Evolutionary conservation across 495 filamentous ascomycete species (phyloP), one percentile per base, ranked within the genome.

Genomic region (Talaromyces stipitatus): DNA sequence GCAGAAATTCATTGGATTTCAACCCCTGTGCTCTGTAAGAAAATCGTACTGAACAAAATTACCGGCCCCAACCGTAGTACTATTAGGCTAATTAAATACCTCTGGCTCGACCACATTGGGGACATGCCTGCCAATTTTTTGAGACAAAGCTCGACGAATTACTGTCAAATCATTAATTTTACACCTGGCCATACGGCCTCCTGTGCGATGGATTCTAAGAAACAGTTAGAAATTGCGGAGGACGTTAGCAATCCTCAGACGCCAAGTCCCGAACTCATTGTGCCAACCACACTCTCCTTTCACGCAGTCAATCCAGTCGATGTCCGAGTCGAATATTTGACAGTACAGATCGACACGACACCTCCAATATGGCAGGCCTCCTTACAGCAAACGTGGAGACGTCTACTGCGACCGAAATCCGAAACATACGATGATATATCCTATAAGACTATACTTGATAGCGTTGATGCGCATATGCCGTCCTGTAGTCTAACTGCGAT

Each of bases 401-500:
- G 60, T 30, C 47, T 62, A 16, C 60, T 61, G 1, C 60, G 67
- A 10, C 65, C 68, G 41, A 64, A 64, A 36, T 23, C 43, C 12
- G 14, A 58, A 36, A 55, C 10, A 22, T 33, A 46, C 12, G 38
- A 28, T 5, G 0, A 28, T 18, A 6, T 11, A 12, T 36, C 53
- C 3, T 60, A 52, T 28, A 72, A 72, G 43, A 62, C 46, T 28
- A 82, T 86, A 28, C 67, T 87, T 14, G 69, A 80, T 56, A 67
- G 72, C 43, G 73, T 87, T 7, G 78, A 72, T 46, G 81, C 81
- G 3, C 64, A 73, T 16, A 82, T 86, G 72, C 74, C 75, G 20
- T 69, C 71, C 51, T 85, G 87, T 11, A 85, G 82, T 28, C 64
- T 91, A 20, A 88, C 84, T 3, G 86, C 85, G 1, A 89, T 91